phyloP scores from a whole-genome alignment of 2,329 filamentous ascomycete genomes.

The Hymenoscyphus albidus region DNA sequence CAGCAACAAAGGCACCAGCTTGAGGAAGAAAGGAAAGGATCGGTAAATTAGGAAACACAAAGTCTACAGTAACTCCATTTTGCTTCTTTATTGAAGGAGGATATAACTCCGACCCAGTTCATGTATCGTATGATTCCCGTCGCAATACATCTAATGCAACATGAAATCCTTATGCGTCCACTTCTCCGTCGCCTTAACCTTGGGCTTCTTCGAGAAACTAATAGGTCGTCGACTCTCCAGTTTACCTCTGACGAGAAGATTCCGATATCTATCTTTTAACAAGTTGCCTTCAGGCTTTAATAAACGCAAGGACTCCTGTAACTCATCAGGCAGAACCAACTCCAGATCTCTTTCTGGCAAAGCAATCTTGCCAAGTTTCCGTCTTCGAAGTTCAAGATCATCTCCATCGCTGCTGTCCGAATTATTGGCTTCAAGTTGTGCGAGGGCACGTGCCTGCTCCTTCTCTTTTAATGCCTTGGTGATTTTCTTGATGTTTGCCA shows the following conservation, averaged over 20 bases:
- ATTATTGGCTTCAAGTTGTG: slow-evolving; percentile 42
- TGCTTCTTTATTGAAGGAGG: not conserved
- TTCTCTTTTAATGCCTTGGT: slow-evolving; percentile 58
- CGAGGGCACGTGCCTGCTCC: slow-evolving; percentile 47
- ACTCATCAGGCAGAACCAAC: slow-evolving; percentile 75
- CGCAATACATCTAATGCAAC: slow-evolving; percentile 29
- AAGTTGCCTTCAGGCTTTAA: slow-evolving; percentile 95
- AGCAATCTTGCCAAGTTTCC: slow-evolving; percentile 68
- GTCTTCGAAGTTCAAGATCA: slow-evolving; percentile 63
- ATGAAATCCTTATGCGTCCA: slow-evolving; percentile 95
- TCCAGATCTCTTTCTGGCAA: slow-evolving; percentile 78
- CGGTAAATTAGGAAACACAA: not conserved
- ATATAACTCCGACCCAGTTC: not conserved
- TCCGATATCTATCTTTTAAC: slow-evolving; percentile 87
- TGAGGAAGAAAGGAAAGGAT: not conserved
- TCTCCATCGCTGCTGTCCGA: slow-evolving; percentile 54
- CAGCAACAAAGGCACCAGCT: not conserved
- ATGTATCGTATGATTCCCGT: not conserved
- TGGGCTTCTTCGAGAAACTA: slow-evolving; percentile 77
- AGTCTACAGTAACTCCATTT: not conserved
- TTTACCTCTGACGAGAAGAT: slow-evolving; percentile 81
- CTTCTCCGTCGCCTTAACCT: slow-evolving; percentile 83
- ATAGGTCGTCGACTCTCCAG: slow-evolving; percentile 78
- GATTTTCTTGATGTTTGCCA: slow-evolving; percentile 67
- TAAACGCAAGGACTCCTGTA: slow-evolving; percentile 75